These are phyloP conservation scores for Penicillium waksmanii DNA, from an alignment of 495 filamentous ascomycete genomes.

Conservation along the genomic window DNA sequence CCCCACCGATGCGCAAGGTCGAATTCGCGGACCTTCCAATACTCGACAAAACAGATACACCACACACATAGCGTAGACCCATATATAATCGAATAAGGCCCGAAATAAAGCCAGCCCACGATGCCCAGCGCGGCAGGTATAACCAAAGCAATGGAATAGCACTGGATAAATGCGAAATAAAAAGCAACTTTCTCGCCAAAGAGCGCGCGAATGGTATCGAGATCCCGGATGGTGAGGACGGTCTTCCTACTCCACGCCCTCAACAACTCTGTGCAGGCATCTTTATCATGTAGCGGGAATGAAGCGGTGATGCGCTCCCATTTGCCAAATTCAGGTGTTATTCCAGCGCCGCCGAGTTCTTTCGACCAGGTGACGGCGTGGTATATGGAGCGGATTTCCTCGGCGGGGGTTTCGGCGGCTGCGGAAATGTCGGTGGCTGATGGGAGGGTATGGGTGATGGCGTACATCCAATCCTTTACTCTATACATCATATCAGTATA, in stretches of 20 bases:
- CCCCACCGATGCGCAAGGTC: constrained; percentile 93
- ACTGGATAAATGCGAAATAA: constrained; percentile 94
- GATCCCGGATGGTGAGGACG: constrained; percentile 69
- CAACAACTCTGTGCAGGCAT: constrained; percentile 84
- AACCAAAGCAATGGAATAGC: constrained; percentile 83
- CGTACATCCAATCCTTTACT: constrained; percentile 92
- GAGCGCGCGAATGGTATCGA: constrained; percentile 78
- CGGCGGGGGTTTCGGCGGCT: constrained; percentile 76
- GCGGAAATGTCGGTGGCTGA: constrained; percentile 52
- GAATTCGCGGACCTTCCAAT: constrained; percentile 91
- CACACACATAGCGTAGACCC: constrained; percentile 77
- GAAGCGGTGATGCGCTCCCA: constrained; percentile 86
- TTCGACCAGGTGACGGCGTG: constrained; percentile 80
- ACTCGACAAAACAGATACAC: constrained; percentile 90
- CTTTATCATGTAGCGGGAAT: constrained; percentile 85
- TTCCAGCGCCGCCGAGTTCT: constrained; percentile 84
- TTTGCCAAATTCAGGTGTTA: constrained; percentile 75
- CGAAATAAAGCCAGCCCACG: constrained; percentile 74
- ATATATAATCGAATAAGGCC: constrained; percentile 81
- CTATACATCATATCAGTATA: constrained; percentile 43
- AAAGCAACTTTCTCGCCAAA: constrained; percentile 94
- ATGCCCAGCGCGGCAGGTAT: constrained; percentile 80
- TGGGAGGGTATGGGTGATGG: constrained; percentile 75
- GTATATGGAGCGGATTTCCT: constrained; percentile 88
- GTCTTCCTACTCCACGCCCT: constrained; percentile 80